phyloP scores from a whole-genome alignment of 495 filamentous ascomycete genomes.

The Penicillium pulvis region DNA sequence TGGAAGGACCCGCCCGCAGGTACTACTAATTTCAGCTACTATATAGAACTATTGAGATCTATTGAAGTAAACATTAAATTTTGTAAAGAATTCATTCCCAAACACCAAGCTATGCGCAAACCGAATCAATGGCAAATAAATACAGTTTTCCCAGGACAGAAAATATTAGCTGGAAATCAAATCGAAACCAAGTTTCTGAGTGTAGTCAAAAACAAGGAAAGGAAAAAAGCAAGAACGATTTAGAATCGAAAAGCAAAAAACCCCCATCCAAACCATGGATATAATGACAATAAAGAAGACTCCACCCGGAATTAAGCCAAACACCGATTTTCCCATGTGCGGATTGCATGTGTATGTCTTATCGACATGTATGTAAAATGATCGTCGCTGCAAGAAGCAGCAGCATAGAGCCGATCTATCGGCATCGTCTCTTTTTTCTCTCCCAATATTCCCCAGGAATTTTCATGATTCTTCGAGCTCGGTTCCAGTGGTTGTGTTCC shows the following conservation, averaged over 20 bases:
- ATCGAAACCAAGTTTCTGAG: neutral
- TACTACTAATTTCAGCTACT: neutral
- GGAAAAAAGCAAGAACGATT: neutral
- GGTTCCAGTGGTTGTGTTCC: neutral
- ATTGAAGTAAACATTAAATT: neutral
- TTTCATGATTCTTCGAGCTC: neutral
- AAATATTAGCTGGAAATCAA: neutral
- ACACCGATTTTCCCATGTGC: constrained; percentile 12
- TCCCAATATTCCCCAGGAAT: neutral
- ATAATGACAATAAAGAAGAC: neutral
- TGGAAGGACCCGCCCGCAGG: neutral
- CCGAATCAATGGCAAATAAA: constrained; percentile 1
- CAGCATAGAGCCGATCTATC: constrained; percentile 9
- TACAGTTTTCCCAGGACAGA: neutral
- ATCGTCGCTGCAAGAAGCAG: constrained; percentile 7
- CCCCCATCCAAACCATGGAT: neutral
- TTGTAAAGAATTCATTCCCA: constrained; percentile 12
- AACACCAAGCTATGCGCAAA: constrained; percentile 32
- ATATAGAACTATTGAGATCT: neutral
- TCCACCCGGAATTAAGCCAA: constrained; percentile 3
- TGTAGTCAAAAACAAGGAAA: neutral
- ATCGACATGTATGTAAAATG: constrained; percentile 1
- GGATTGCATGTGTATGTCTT: constrained; percentile 3
- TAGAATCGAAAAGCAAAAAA: neutral
- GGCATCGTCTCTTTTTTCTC: neutral